Base-by-base conservation (phyloP, 2,329 filamentous ascomycete genomes). In the Coccinonectria pachysandricola region DNA sequence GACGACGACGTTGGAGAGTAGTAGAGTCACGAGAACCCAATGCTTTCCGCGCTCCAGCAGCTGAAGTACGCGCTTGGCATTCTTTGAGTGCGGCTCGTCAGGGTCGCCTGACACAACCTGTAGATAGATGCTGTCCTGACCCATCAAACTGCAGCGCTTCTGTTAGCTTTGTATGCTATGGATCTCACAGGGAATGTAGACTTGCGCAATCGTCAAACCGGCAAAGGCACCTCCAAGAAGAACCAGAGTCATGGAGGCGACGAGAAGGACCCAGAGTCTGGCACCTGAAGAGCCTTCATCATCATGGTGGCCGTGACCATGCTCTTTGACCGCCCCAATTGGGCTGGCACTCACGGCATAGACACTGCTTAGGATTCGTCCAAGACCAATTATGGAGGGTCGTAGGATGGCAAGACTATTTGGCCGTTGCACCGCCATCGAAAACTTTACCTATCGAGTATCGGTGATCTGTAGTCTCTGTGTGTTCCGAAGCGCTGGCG, bases 1-100 rank as follows among this genome's bases (percentile, higher is more conserved):
- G 40, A 92, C 93, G 46, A 98, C 92, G 49, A 98, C 91, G 54
- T 98, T 98, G 54, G 86, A 86, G 30, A 98, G 65, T 6, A 98
- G 70, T 14, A 98, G 62, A 3, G 91, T 96, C 28, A 98, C 91
- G 31, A 98, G 65, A 12, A 98, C 88, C 91, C 91, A 98, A 57
- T 98, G 91, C 55, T 98, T 98, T 45, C 91, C 91, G 45, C 73
- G 80, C 39, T 84, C 75, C 30, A 98, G 60, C 15, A 98, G 64
- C 21, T 75, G 68, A 42, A 91, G 68, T 8, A 98, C 91, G 38
- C 75, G 79, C 30, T 71, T 72, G 1, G 91, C 91, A 50, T 95
- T 85, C 49, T 76, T 84, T 48, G 78, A 79, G 58, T 96, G 88
- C n/a, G 76, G 66, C 29, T 80, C 85, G 54, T 84, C 79, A 23